Evolutionary conservation across 257 asterid species (phyloP), one percentile per base, ranked within the genome.

Genomic region (Petunia axillaris): DNA sequence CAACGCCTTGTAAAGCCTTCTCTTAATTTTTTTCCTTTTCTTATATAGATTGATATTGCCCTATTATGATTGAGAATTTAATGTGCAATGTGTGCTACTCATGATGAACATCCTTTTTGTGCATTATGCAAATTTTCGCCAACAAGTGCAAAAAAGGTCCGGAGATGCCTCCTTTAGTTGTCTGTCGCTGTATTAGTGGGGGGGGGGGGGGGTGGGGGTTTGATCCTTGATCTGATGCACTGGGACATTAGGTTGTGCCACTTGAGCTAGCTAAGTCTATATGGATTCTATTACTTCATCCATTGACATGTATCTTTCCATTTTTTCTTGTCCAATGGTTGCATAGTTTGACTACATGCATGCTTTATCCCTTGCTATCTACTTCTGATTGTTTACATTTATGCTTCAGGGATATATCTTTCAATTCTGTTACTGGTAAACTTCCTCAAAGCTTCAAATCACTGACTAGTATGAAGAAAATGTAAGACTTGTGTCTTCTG

Each of bases 321-420:
- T 25, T 48, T 50, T 15, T 48, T 71, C 77, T 48, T 48, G 13
- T 25, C 25, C 25, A 25, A 25, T 25, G 25, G 25, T 25, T 25
- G 25, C 25, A 25, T 25, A 25, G 25, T 25, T 48, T 71, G 60
- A 71, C 48, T 48, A 48, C 0, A 4, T 10, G 36, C 50, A 35
- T 48, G 62, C 38, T 71, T 2, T 71, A 2, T 25, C 41, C 39
- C 2, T 3, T 68, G 76, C 46, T 70, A 1, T 41, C 39, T 80
- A 68, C 48, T 39, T 50, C 39, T 64, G 53, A 76, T 60, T 81
- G 60, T 64, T 38, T 79, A 78, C 50, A 79, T 8, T 86, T 85
- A 37, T 85, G 82, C 87, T 79, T 82, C 90, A 92, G 99, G 95
- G 98, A 96, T 84, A 84, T 94, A 43, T 96, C 98, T 65, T 90